Evolutionary conservation across 768 basidiomycete genomes (phyloP).

Genomic region (Crepidotus variabilis): DNA sequence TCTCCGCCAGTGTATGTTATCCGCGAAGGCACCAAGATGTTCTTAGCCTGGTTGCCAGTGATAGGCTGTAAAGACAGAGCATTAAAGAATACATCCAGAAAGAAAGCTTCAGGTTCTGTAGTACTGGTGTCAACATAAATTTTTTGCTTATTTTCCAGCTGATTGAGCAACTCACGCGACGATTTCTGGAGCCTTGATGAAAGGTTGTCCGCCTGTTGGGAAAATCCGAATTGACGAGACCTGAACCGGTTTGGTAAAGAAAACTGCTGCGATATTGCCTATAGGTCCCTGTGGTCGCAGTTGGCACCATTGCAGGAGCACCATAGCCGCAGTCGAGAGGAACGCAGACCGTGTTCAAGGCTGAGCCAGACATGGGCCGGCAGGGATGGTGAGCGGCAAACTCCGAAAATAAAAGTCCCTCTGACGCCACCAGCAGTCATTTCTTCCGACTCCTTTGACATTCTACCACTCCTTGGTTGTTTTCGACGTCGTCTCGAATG

Average conservation of each 20-base stretch:
- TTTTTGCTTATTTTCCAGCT: background rate
- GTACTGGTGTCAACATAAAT: constrained; percentile 32
- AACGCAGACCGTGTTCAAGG: background rate
- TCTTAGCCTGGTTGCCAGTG: constrained; percentile 48
- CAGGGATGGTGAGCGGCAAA: too few species aligned
- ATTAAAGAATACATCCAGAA: constrained; percentile 73
- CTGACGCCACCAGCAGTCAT: background rate
- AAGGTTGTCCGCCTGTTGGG: constrained; percentile 62
- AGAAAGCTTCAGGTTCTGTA: constrained; percentile 73
- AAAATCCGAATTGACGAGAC: constrained; percentile 69
- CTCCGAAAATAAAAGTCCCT: constrained; percentile 20
- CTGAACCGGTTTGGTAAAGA: constrained; percentile 66
- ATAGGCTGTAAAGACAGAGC: constrained; percentile 49
- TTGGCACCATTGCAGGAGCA: constrained; percentile 67
- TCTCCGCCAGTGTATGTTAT: constrained; percentile 70
- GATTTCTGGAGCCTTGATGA: constrained; percentile 54
- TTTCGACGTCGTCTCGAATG: constrained; percentile 30
- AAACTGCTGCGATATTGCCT: constrained; percentile 56
- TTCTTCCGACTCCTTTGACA: constrained; percentile 1
- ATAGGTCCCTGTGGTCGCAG: constrained; percentile 55
- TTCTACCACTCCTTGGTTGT: constrained; percentile 2
- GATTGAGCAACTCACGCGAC: constrained; percentile 46
- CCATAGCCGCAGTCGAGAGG: constrained; percentile 23
- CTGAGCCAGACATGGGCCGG: too few species aligned
- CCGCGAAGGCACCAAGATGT: constrained; percentile 68